Conservation (phyloP, 2,329 filamentous ascomycete species). For the Neonectria sp. region DNA sequence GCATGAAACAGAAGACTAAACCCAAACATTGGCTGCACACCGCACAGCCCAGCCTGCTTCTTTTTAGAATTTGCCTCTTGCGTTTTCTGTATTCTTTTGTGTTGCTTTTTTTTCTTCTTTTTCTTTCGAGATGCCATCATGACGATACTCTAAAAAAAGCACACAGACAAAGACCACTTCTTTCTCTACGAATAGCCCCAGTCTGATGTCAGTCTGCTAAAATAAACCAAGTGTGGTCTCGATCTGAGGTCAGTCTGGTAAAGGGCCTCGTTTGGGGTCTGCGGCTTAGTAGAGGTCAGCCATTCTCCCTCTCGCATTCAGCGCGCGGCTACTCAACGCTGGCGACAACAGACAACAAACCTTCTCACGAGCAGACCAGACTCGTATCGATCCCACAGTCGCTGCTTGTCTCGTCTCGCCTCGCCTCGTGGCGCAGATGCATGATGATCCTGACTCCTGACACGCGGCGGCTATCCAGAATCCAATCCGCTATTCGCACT, state of each 20-base stretch:
- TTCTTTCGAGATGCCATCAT: background rate
- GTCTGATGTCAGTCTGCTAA: background rate
- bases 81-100: background rate
- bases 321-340: background rate
- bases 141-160: no score
- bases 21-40: slow-evolving; percentile 19
- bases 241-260: background rate
- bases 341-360: background rate
- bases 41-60: background rate
- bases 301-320: background rate
- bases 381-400: background rate
- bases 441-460: background rate
- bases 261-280: background rate
- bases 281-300: background rate
- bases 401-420: background rate
- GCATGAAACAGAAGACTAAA: slow-evolving; percentile 40
- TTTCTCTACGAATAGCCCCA: no score
- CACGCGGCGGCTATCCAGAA: slow-evolving; percentile 3
- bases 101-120: slow-evolving; percentile 5
- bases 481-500: background rate
- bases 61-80: background rate
- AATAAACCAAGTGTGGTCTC: background rate
- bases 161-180: no score
- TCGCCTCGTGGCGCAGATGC: background rate
- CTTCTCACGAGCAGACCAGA: background rate